Percentiles rank a stretch among this genome's conserved stretches.
Conservation (phyloP, 208 protist species). For the Chromosphaera perkinsii region DNA sequence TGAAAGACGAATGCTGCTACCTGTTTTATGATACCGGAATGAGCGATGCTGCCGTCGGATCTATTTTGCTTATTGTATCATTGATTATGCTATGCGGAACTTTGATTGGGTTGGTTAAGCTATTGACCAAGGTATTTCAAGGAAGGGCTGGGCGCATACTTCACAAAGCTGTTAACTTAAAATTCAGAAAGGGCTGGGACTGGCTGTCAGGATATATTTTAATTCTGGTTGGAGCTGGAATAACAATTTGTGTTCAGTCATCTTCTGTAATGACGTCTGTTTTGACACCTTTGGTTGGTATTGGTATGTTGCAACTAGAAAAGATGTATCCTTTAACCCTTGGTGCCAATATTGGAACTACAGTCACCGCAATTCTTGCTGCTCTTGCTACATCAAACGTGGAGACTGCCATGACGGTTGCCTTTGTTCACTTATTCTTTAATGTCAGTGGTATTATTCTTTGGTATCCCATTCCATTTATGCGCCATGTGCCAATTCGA, state of each 20-base stretch:
- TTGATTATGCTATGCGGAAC: constrained; percentile 13
- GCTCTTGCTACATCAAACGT: constrained; percentile 8
- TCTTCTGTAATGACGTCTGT: constrained; percentile 21
- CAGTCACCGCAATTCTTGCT: constrained; percentile 18
- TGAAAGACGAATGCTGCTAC: not conserved
- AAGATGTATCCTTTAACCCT: constrained; percentile 27
- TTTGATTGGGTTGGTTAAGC: constrained; percentile 21
- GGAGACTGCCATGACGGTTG: not conserved
- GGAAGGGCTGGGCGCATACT: not conserved
- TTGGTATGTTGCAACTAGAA: constrained; percentile 25
- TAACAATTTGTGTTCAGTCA: constrained; percentile 19
- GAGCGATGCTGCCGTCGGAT: not conserved
- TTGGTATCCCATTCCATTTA: constrained; percentile 24
- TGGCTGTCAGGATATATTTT: constrained; percentile 15
- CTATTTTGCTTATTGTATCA: not conserved
- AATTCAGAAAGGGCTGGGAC: constrained; percentile 5
- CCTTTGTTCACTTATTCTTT: constrained; percentile 20
- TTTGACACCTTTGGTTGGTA: constrained; percentile 16
- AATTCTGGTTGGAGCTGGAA: constrained; percentile 7
- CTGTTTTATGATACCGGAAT: constrained; percentile 8
- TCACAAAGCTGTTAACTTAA: constrained; percentile 8
- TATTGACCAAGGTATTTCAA: constrained; percentile 7
- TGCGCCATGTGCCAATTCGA: constrained; percentile 12
- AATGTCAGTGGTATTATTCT: constrained; percentile 26
- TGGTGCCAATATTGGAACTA: constrained; percentile 30